A percentile compares a stretch with the other conserved stretches of the same genome.
These are phyloP conservation scores for Prunus campanulata DNA, from an alignment of 306 rosid genomes.

Conservation along the genomic window DNA sequence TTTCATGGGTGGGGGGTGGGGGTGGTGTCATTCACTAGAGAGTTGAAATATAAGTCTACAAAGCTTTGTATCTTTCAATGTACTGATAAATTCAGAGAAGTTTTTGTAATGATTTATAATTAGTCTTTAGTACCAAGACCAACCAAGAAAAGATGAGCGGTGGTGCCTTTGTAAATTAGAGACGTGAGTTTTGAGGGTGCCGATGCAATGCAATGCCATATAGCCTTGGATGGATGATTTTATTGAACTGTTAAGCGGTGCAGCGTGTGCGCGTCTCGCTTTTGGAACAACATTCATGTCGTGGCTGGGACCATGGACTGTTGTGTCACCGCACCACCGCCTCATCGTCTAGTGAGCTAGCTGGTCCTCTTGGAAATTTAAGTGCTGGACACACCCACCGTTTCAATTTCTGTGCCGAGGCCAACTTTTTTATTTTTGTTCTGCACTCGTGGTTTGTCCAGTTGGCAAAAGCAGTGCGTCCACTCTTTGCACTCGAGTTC, in stretches of 20 bases:
- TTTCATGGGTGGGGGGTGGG: not conserved
- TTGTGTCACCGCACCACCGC: not conserved
- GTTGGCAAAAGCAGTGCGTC: too few species aligned
- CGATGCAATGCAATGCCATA: too few species aligned
- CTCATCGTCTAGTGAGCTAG: not conserved
- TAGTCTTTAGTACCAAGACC: too few species aligned
- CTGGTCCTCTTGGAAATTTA: constrained; percentile 5
- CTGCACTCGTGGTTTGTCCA: too few species aligned
- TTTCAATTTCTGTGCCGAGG: too few species aligned
- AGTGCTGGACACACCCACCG: not conserved
- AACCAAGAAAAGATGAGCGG: too few species aligned
- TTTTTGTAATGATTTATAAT: not conserved
- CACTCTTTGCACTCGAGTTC: too few species aligned
- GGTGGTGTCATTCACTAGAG: not conserved
- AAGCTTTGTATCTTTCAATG: not conserved
- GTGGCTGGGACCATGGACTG: not conserved
- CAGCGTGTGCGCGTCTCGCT: not conserved
- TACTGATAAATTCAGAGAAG: not conserved
- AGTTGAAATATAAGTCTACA: not conserved
- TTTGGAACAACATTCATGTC: not conserved
- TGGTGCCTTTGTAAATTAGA: too few species aligned
- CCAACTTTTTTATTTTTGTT: too few species aligned
- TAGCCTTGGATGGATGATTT: too few species aligned
- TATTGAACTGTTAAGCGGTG: not conserved
- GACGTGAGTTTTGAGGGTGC: too few species aligned